These are phyloP conservation scores for Vishniacozyma victoriae DNA, from an alignment of 768 basidiomycete genomes.

Conservation along the genomic window DNA sequence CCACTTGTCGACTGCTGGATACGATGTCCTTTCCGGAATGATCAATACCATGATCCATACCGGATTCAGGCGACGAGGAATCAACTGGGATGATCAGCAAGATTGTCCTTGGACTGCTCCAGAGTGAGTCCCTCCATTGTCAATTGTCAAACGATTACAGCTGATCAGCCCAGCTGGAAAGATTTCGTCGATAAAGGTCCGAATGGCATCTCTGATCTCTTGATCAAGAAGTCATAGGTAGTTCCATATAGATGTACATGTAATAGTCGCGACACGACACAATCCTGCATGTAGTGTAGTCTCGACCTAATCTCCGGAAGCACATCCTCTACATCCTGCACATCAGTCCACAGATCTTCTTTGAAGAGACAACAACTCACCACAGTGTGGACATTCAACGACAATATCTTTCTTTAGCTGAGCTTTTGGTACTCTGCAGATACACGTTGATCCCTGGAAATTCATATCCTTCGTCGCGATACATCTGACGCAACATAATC, in stretches of 20 bases:
- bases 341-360: background rate
- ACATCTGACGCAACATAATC: conserved; percentile 91
- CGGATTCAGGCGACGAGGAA: background rate
- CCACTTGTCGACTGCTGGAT: conserved; percentile 70
- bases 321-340: conserved; percentile 23
- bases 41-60: background rate
- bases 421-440: conserved; percentile 94
- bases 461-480: conserved; percentile 99
- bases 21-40: conserved; percentile 55
- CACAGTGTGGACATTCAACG: conserved; percentile 95
- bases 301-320: conserved; percentile 21
- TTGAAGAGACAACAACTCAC: conserved; percentile 52
- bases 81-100: background rate
- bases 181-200: too few relatives aligned
- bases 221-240: too few relatives aligned
- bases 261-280: too few relatives aligned
- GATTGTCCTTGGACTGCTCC: background rate
- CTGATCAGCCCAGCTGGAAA: too few relatives aligned
- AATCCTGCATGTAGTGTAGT: too few relatives aligned
- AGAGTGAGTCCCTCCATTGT: background rate
- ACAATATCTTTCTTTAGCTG: conserved; percentile 82
- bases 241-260: too few relatives aligned
- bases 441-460: conserved; percentile 95
- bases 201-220: too few relatives aligned
- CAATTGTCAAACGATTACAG: too few relatives aligned